Conservation (phyloP, 2,329 filamentous ascomycete species). For the Aureobasidium subglaciale region DNA sequence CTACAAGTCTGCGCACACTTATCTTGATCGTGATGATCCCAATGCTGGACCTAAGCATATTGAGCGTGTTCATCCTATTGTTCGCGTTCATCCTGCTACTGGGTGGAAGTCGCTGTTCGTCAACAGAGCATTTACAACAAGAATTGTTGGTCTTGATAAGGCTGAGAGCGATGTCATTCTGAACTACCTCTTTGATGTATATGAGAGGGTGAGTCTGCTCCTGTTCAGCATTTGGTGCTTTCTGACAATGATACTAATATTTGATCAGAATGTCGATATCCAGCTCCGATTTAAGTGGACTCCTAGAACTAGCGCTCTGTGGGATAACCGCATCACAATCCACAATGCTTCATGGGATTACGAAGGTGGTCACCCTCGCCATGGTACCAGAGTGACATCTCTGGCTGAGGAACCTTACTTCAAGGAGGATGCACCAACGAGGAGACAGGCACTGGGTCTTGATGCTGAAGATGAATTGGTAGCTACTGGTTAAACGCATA, state of each 20-base stretch:
- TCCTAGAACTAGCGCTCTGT: constrained; percentile 57
- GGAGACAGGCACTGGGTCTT: constrained; percentile 60
- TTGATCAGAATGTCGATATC: constrained; percentile 54
- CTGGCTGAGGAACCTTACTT: constrained; percentile 67
- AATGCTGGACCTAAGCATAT: constrained; percentile 56
- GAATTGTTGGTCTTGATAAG: constrained; percentile 62
- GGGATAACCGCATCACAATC: constrained; percentile 69
- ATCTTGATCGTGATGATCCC: constrained; percentile 58
- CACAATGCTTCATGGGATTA: constrained; percentile 72
- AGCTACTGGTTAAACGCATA: neutral
- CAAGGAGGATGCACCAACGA: constrained; percentile 55
- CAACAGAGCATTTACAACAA: constrained; percentile 60
- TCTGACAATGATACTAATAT: neutral
- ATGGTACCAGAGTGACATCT: constrained; percentile 65
- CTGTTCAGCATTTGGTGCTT: too few species aligned
- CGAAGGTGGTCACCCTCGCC: constrained; percentile 57
- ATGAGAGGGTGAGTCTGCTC: constrained; percentile 41
- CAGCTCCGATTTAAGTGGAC: constrained; percentile 68
- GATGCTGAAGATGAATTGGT: constrained; percentile 25
- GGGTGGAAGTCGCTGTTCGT: constrained; percentile 70
- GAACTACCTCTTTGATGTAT: constrained; percentile 60
- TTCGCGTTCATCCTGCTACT: constrained; percentile 64
- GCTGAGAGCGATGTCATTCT: constrained; percentile 63
- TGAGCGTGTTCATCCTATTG: constrained; percentile 62
- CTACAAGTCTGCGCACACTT: constrained; percentile 59